A percentile compares a stretch with the other conserved stretches of the same genome.
Evolutionary conservation across 2,329 filamentous ascomycete genomes (phyloP).

Genomic region (Fonsecaea pedrosoi): DNA sequence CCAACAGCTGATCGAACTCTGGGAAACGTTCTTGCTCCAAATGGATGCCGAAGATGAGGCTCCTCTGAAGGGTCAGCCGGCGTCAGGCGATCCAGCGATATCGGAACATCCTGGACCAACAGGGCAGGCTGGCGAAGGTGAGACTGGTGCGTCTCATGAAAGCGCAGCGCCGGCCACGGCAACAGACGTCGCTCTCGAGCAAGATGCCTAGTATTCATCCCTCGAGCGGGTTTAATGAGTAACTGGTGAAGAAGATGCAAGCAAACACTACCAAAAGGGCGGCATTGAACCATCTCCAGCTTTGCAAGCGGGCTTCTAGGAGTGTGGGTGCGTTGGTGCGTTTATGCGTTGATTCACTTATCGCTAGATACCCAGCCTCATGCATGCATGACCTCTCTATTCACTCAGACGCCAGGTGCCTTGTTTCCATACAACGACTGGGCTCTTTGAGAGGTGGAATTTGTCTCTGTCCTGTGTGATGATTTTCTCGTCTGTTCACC

Average conservation of each 20-base stretch:
- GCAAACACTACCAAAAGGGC: conserved; percentile 7
- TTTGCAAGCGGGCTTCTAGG: background rate
- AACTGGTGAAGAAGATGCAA: background rate
- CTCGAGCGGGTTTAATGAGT: background rate
- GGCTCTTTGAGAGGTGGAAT: background rate
- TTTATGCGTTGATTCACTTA: background rate
- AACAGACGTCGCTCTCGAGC: conserved; percentile 38
- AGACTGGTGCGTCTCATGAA: conserved; percentile 14
- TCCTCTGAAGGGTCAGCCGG: conserved; percentile 27
- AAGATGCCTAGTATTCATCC: conserved; percentile 33
- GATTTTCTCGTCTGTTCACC: background rate
- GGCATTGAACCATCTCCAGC: background rate
- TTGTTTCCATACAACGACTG: background rate
- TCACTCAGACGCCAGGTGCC: background rate
- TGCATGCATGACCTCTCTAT: background rate
- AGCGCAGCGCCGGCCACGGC: conserved; percentile 28
- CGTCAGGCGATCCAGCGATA: conserved; percentile 10
- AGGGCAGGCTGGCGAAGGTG: conserved; percentile 13
- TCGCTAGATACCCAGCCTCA: conserved; percentile 4
- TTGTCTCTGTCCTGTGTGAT: background rate
- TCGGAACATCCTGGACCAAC: conserved; percentile 10
- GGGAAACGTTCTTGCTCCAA: conserved; percentile 98
- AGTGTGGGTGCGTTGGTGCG: conserved; percentile 1
- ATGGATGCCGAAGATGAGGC: conserved; percentile 84
- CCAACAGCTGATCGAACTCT: conserved; percentile 82